Evolutionary conservation across 1,139 yeast genomes (phyloP).

Genomic region (Nakaseomyces uthaithaninus): DNA sequence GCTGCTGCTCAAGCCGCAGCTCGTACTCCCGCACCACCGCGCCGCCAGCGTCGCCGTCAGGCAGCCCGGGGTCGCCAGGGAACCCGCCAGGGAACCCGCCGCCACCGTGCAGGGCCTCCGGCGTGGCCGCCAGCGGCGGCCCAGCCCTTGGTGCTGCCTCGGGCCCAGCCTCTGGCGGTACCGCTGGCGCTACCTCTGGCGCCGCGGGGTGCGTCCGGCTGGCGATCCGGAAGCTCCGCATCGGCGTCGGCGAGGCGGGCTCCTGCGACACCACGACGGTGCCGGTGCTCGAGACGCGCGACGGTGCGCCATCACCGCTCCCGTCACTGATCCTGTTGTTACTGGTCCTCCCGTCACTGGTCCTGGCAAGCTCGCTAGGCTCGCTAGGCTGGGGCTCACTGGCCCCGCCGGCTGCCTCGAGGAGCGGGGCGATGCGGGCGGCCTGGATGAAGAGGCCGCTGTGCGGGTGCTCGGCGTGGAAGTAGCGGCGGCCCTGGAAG

Average conservation of each 20-base stretch:
- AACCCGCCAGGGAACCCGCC: too few relatives aligned
- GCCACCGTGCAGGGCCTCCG: not conserved
- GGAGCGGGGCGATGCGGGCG: conserved; percentile 42
- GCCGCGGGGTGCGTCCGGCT: conserved; percentile 7
- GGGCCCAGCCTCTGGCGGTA: too few relatives aligned
- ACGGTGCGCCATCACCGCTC: conserved; percentile 14
- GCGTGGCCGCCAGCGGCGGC: too few relatives aligned
- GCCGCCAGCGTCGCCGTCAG: not conserved
- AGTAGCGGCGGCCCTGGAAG: conserved; percentile 54
- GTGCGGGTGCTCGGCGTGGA: conserved; percentile 50
- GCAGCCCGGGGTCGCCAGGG: too few relatives aligned
- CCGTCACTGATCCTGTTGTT: too few relatives aligned
- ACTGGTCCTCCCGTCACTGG: too few relatives aligned
- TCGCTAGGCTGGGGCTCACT: too few relatives aligned
- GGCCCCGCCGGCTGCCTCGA: conserved; percentile 18
- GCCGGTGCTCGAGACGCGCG: not conserved
- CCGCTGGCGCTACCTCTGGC: too few relatives aligned
- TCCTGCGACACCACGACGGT: conserved; percentile 7
- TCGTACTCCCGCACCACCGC: conserved; percentile 4
- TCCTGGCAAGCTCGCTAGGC: too few relatives aligned
- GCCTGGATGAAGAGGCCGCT: conserved; percentile 72
- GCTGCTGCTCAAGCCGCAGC: conserved; percentile 12
- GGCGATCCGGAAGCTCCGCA: conserved; percentile 12
- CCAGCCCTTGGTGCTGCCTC: not conserved
- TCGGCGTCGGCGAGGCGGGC: conserved; percentile 24